Conservation (phyloP, 1,284 basidiomycete genomes). For the Marasmius oreades region DNA sequence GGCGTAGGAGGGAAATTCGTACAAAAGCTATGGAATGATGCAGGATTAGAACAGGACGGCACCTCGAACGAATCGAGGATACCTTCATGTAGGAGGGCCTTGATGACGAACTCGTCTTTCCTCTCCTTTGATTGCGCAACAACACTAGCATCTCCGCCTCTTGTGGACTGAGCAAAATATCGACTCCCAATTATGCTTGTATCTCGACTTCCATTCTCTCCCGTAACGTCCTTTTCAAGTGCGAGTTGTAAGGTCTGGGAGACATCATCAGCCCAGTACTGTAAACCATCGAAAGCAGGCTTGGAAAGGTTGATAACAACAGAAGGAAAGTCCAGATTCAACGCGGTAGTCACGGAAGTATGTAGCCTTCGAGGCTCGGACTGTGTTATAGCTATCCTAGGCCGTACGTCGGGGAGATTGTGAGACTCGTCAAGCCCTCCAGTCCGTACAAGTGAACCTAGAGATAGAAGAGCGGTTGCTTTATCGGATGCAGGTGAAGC, state of each 20-base stretch:
- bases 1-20: slow-evolving; percentile 31
- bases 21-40: slow-evolving; percentile 28
- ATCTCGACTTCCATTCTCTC: slow-evolving; percentile 44
- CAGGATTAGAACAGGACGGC: not conserved
- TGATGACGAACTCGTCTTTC: slow-evolving; percentile 46
- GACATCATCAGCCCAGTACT: slow-evolving; percentile 84
- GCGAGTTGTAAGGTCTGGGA: slow-evolving; percentile 59
- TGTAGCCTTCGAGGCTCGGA: slow-evolving; percentile 14
- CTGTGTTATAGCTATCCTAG: slow-evolving; percentile 30
- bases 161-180: slow-evolving; percentile 67
- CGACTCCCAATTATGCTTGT: slow-evolving; percentile 80
- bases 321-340: slow-evolving; percentile 61
- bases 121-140: slow-evolving; percentile 22
- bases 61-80: slow-evolving; percentile 12
- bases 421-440: slow-evolving; percentile 1
- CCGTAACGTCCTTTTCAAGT: slow-evolving; percentile 28
- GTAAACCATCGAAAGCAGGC: slow-evolving; percentile 65
- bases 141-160: slow-evolving; percentile 37
- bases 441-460: slow-evolving; percentile 26
- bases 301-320: slow-evolving; percentile 65
- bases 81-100: slow-evolving; percentile 59
- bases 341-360: slow-evolving; percentile 23
- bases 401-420: slow-evolving; percentile 16
- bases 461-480: slow-evolving; percentile 30
- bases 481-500: slow-evolving; percentile 32